Percentiles rank a stretch among this genome's conserved stretches.
These are phyloP conservation scores for Rhizoctonia solani DNA, from an alignment of 1,284 basidiomycete genomes.

Conservation along the genomic window DNA sequence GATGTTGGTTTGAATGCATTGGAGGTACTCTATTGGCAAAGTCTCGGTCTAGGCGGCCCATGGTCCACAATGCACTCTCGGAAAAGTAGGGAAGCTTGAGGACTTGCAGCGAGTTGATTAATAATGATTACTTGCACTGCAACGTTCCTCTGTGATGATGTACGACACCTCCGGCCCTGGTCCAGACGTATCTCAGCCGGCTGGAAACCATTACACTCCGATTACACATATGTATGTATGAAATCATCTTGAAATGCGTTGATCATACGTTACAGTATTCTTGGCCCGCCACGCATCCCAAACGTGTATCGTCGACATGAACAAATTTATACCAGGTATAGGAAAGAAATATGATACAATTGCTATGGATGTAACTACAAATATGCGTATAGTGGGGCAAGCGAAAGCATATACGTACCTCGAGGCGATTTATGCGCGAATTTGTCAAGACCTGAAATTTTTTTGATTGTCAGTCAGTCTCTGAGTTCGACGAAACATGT, in stretches of 20 bases:
- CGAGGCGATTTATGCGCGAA: background rate
- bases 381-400: background rate
- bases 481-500: background rate
- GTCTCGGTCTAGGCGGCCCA: no score
- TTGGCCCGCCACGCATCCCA: background rate
- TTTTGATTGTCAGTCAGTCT: constrained; percentile 10
- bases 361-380: background rate
- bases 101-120: no score
- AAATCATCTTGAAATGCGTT: background rate
- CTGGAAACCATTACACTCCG: no score
- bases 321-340: constrained; percentile 9
- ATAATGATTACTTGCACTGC: no score
- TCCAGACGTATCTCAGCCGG: no score
- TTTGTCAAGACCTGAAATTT: constrained; percentile 22
- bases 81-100: no score
- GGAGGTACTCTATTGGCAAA: no score
- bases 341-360: background rate
- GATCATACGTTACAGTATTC: background rate
- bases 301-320: background rate
- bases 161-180: no score
- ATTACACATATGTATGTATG: background rate
- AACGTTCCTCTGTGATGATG: no score
- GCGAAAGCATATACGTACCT: background rate
- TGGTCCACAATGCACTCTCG: no score
- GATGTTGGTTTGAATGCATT: no score